Evolutionary conservation across 805 yeast genomes (phyloP), one percentile per base, ranked within the genome.

Genomic region (Limtongia smithiae): DNA sequence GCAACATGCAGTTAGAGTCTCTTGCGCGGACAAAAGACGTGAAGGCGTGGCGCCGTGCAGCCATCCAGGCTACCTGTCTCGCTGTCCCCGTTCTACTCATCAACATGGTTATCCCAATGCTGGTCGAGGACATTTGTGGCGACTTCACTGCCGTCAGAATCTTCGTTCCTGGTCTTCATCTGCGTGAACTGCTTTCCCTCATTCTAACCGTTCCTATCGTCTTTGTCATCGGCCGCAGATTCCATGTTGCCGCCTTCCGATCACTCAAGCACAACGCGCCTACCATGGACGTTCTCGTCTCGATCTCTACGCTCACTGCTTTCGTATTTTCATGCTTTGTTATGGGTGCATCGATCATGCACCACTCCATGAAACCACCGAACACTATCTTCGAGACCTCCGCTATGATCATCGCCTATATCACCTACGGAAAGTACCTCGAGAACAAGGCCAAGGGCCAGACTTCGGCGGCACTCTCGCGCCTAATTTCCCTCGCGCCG

Each of bases 391-490:
- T 93, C 71, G 97, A 88, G 51, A 89, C 97, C 0, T 76, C 88
- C 1, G 80, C 83, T 14, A 87, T 94, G 94, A 73, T 93, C 36
- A 75, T 91, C 43, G 70, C 82, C 4, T 93, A 89, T 65, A 89
- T 93, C 24, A 77, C 93, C 7, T 70, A 89, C 38, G 99, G 99
- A 2, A 91, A 93, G 68, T 85, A 86, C 77, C 71, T 90, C 20
- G 99, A 93, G 63, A 86, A 85, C 66, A 80, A 77, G 56, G 97
- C 98, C 1, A 88, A 93, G 63, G 95, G 97, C 3, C 87, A 85
- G 51, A 93, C 97, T 0, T 86, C 97, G 0, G 78, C 86, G 2
- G 95, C 97, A 0, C 73, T 93, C 35, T 83, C 96, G 0, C 80
- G 81, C 57, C 73, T 93, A 37, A 74, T 94, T 38, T 81, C 90